Evolutionary conservation across 352 stramenopile genomes (phyloP), one percentile per base, ranked within the genome.

Genomic region (Phytophthora vignae): DNA sequence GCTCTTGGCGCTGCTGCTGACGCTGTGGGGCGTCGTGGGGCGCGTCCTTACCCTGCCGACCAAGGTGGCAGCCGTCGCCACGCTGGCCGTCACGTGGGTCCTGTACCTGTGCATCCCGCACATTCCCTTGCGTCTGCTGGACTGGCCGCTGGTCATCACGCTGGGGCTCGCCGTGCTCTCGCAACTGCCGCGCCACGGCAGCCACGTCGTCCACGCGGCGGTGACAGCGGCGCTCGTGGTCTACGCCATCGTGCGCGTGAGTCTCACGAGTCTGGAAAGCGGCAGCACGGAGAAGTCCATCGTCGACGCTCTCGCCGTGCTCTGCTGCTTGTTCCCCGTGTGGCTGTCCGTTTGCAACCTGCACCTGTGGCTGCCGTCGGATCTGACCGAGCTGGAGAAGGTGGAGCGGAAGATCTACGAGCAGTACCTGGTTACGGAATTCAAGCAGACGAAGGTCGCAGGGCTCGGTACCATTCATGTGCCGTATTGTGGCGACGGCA

Each of bases 391-490:
- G 40, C 80, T 93, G 0, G 83, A 93, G 31, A 77, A 72, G 5
- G 55, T 88, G n/a, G 85, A 93, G 60, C 78, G 71, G 61, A 88
- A 81, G 38, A 87, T 95, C 55, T 94, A 94, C 60, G 70, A 88
- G 25, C 76, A 90, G 62, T 88, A 91, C 61, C 49, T 93, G 17
- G 73, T 82, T 15, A 88, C 77, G 3, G 82, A 84, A n/a, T 90
- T 88, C 56, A 81, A 59, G 6, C 65, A 86, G 55, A 71, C 74
- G 2, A 88, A 88, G 48, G 73, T 94, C 1, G 83, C 84, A 1
- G 88, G 88, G 11, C 72, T 95, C 3, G 88, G 88, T 0, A 95
- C 86, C 0, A 78, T 95, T 5, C 86, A 94, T 40, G 85, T 94
- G 25, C 86, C 88, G 8, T 95, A 91, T 67, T 91, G 84, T 38